Evolutionary conservation across 768 basidiomycete genomes (phyloP), one percentile per base, ranked within the genome.

Genomic region (Suillus lakei): DNA sequence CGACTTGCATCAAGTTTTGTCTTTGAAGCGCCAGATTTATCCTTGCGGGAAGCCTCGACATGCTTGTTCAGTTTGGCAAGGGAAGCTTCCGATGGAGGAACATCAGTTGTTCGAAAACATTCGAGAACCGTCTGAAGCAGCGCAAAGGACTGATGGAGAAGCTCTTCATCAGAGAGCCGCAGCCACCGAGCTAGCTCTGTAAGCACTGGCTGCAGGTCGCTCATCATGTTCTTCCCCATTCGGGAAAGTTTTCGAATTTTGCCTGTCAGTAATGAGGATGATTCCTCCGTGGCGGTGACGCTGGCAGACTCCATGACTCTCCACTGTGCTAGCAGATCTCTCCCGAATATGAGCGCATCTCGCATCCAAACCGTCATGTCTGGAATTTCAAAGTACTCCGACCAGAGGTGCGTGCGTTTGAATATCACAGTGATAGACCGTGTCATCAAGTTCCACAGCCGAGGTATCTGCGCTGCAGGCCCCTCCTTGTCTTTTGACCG

Each of bases 351-450:
- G 60, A 99, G 83, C 3, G 96, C 98, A 74, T 99, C 98, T 63
- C 96, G 88, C 98, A 99, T 99, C 98, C 98, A 99, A 38, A 89
- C 85, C 16, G 92, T 85, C 96, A 99, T 98, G 63, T 89, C 88
- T 32, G 89, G 85, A 70, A 87, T 88, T 62, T 92, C 90, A 75
- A 93, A 93, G 74, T 84, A 91, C 9, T 81, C 75, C 0, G 98
- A 86, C 98, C 98, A 99, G 16, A 81, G 72, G 0, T 90, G 91
- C 3, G 96, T 96, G 61, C 86, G 85, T 72, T 86, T 88, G 80
- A 98, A 98, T 67, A 99, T 95, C 60, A 91, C 83, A 0, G 91
- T 85, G 56, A 97, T 85, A 4, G 92, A 87, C 59, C 84, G 83
- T 7, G 90, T 89, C 92, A 98, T 93, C 41, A 88, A 77, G 36